Conservation (phyloP, 2,329 filamentous ascomycete species). For the Aspergillus quadrilineatus region DNA sequence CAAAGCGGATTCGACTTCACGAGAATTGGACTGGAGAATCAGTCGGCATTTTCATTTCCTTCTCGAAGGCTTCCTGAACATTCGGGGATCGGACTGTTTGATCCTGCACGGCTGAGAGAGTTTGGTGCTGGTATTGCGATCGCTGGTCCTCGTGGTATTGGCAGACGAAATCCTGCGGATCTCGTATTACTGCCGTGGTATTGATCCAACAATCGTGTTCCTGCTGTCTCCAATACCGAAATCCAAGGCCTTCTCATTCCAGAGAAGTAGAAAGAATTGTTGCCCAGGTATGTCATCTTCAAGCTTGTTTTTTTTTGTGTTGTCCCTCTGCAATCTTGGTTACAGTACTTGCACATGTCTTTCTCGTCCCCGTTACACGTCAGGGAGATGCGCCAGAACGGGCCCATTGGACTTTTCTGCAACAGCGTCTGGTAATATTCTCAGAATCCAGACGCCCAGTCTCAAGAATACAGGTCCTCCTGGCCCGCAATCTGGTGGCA, state of each 20-base stretch:
- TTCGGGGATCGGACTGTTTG: slow-evolving; percentile 10
- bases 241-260: neutral
- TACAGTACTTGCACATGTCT: slow-evolving; percentile 3
- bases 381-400: slow-evolving; percentile 1
- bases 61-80: slow-evolving; percentile 18
- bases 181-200: slow-evolving; percentile 16
- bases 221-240: neutral
- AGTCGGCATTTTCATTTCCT: slow-evolving; percentile 5
- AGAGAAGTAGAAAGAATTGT: slow-evolving; percentile 5
- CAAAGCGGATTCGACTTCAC: neutral
- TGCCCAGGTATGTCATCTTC: slow-evolving; percentile 16
- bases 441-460: neutral
- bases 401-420: slow-evolving; percentile 4
- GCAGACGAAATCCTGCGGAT: slow-evolving; percentile 15
- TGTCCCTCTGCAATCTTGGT: slow-evolving; percentile 7
- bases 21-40: neutral
- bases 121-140: slow-evolving; percentile 11
- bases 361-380: slow-evolving; percentile 3
- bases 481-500: slow-evolving; percentile 7
- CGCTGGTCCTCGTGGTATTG: slow-evolving; percentile 10
- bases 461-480: neutral
- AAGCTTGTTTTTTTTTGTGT: slow-evolving; percentile 8
- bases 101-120: neutral
- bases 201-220: slow-evolving; percentile 6
- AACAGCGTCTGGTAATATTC: slow-evolving; percentile 3